Evolutionary conservation across 2,329 filamentous ascomycete species (phyloP).

Genomic region (Fusarium transvaalense): DNA sequence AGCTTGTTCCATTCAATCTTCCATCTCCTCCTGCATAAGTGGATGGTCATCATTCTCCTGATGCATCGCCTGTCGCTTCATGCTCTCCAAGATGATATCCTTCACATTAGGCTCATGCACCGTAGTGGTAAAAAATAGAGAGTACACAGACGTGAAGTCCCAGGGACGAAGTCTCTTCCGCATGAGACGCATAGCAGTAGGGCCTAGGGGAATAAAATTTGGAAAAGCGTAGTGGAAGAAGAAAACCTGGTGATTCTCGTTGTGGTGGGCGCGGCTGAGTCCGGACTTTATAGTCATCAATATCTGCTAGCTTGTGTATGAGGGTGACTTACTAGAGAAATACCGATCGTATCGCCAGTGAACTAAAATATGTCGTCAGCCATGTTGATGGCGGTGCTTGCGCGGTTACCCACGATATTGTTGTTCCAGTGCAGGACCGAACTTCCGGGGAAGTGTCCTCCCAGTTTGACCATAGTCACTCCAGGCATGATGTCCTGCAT

Average conservation of each 20-base stretch:
- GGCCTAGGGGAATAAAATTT: not conserved
- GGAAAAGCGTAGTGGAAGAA: not conserved
- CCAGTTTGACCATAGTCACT: not conserved
- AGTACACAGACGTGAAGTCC: not conserved
- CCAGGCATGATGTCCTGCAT: not conserved
- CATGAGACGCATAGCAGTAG: not conserved
- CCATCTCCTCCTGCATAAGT: not conserved
- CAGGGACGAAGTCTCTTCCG: not conserved
- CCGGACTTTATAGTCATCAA: not conserved
- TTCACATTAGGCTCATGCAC: not conserved
- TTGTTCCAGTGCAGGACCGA: not conserved
- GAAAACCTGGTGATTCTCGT: not conserved
- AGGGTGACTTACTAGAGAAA: not conserved
- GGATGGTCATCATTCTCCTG: not conserved
- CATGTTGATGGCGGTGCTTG: not conserved
- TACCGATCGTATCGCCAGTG: not conserved
- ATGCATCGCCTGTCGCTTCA: not conserved
- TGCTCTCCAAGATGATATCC: not conserved
- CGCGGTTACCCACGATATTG: not conserved
- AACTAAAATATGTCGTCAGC: not conserved
- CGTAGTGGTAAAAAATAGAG: not conserved
- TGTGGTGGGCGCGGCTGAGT: not conserved
- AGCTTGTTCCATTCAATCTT: fast-evolving
- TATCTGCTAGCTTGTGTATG: not conserved
- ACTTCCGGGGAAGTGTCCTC: not conserved